Base-by-base conservation (phyloP, 345 rosid genomes). In the Anastatica hierochuntica region DNA sequence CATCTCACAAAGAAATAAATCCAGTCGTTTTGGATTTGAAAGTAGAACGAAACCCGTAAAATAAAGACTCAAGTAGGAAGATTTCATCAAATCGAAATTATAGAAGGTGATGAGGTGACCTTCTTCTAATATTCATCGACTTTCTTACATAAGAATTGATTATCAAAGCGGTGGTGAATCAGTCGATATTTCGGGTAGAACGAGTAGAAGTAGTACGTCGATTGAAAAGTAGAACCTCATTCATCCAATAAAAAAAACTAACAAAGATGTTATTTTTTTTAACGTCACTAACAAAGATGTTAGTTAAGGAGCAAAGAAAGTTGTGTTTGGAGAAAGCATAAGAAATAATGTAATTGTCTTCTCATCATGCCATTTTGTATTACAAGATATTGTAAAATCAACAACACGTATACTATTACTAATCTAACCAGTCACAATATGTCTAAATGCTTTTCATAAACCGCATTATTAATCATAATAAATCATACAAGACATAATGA, bases 141-240 rank as follows among this genome's bases (percentile, higher is more conserved):
- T 70, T 79, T 43, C 73, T 92, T 64, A 69, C 83, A 69, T 96
- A 84, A 56, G 94, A 74, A 92, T 88, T 66, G 69, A 75, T 19
- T 88, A 79, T 40, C 76, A 58, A 66, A 60, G 45, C 14, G 73
- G 76, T 4, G 80, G 71, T 37, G 80, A 79, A 59, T 85, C 80
- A 10, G 49, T 52, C 3, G 51, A 37, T 36, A 70, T 19, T 47
- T 76, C 37, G 55, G 75, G 55, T 31, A 42, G 74, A 45, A 80
- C 70, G 4, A 56, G 51, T 49, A 63, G 53, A 35, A 64, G 74
- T 37, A 72, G 65, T 77, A 47, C 69, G 36, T 53, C 85, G 10
- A 83, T 82, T 36, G 90, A 78, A 72, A 92, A 92, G 70, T 96
- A 83, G 73, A 92, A 88, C 71, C 54, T 59, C 44, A 63, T 67